Evolutionary conservation across 2,329 filamentous ascomycete species (phyloP).

Genomic region (Didymella glomerata): DNA sequence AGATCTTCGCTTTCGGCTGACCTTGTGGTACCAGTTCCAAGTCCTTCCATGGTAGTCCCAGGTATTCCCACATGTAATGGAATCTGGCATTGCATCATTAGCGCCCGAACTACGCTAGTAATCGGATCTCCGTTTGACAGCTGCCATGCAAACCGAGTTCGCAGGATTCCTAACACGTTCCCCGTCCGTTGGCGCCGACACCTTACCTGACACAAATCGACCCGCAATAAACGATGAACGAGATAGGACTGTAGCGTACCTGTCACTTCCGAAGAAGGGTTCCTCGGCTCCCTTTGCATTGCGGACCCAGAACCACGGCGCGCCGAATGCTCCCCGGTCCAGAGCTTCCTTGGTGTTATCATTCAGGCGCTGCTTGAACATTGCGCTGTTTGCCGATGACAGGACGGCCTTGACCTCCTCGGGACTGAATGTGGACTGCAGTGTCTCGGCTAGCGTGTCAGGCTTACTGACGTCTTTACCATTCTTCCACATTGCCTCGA

Average conservation of each 20-base stretch:
- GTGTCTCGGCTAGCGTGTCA: constrained; percentile 58
- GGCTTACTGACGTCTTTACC: constrained; percentile 68
- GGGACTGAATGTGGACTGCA: constrained; percentile 59
- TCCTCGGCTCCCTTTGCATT: constrained; percentile 66
- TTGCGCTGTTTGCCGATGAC: constrained; percentile 58
- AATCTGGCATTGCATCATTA: constrained; percentile 58
- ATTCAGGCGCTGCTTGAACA: constrained; percentile 64
- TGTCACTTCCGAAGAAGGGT: constrained; percentile 81
- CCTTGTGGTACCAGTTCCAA: constrained; percentile 55
- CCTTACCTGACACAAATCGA: constrained; percentile 18
- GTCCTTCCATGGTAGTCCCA: constrained; percentile 68
- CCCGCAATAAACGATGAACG: constrained; percentile 6
- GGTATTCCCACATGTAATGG: constrained; percentile 72
- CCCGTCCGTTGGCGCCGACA: constrained; percentile 19
- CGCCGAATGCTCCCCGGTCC: constrained; percentile 75
- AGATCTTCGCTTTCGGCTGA: constrained; percentile 43
- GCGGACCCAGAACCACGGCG: constrained; percentile 77
- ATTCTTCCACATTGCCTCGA: constrained; percentile 69
- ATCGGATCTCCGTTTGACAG: constrained; percentile 13
- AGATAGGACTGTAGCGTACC: constrained; percentile 52
- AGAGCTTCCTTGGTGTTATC: constrained; percentile 68
- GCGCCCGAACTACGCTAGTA: constrained; percentile 12
- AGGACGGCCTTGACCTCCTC: constrained; percentile 66
- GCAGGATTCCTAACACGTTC: constrained; percentile 20
- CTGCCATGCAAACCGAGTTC: constrained; percentile 27